Conservation (phyloP, 371 early-diverging fungal genomes). For the Mucor sp. region DNA sequence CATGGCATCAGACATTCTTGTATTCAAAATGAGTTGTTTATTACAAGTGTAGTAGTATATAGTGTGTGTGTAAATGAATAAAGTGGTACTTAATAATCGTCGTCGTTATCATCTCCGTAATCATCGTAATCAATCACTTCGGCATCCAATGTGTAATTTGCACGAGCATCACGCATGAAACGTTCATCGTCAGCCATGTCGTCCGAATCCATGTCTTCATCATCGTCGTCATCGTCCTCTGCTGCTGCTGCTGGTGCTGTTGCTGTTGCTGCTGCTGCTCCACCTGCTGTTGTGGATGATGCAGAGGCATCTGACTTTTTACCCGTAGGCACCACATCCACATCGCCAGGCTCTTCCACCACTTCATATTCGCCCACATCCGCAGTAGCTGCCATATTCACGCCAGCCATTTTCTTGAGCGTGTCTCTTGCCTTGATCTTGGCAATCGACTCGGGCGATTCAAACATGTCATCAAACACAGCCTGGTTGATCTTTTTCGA, state of each 20-base stretch:
- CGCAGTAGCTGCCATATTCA: constrained; percentile 13
- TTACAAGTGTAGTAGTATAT: background rate
- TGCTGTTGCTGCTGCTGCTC: background rate
- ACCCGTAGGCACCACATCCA: background rate
- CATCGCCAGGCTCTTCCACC: constrained; percentile 51
- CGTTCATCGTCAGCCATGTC: constrained; percentile 52
- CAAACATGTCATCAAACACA: constrained; percentile 77
- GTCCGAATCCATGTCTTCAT: constrained; percentile 46
- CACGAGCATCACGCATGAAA: constrained; percentile 31
- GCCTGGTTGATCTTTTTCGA: constrained; percentile 93
- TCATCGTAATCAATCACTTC: constrained; percentile 24
- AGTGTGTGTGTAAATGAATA: background rate
- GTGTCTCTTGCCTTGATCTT: constrained; percentile 46
- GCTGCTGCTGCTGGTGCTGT: background rate
- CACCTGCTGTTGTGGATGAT: background rate
- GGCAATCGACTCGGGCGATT: constrained; percentile 51
- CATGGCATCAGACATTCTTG: background rate
- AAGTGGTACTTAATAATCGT: constrained; percentile 7
- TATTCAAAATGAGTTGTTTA: constrained; percentile 1
- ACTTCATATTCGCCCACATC: constrained; percentile 44
- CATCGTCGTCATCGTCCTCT: constrained; percentile 38
- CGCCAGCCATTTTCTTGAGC: constrained; percentile 3
- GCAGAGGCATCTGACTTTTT: constrained; percentile 13
- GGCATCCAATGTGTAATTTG: constrained; percentile 38
- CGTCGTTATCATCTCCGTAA: constrained; percentile 37